A percentile compares a stretch with the other conserved stretches of the same genome.
These are phyloP conservation scores for Colletotrichum chlorophyti DNA, from an alignment of 2,329 filamentous ascomycete species.

Conservation along the genomic window DNA sequence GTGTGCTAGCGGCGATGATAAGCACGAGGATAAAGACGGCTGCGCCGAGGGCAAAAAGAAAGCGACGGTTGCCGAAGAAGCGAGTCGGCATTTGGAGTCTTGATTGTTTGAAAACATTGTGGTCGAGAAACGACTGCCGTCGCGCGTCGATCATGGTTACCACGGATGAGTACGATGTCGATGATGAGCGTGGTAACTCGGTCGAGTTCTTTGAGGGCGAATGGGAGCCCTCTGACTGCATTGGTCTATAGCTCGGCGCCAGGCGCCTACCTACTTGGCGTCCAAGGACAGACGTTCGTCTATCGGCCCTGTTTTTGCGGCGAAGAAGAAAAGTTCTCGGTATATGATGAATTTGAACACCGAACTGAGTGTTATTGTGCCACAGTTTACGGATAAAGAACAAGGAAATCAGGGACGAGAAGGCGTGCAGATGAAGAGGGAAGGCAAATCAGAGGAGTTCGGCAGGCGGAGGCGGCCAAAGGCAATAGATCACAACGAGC, in stretches of 20 bases:
- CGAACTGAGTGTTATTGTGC: too few species aligned
- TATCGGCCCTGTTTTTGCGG: too few species aligned
- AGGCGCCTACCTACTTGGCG: not conserved
- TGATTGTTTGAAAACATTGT: not conserved
- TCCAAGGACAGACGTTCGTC: too few species aligned
- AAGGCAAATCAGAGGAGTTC: too few species aligned
- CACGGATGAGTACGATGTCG: constrained; percentile 5
- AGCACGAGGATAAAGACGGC: not conserved
- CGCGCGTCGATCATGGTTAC: not conserved
- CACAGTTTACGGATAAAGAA: not conserved
- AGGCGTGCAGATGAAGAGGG: too few species aligned
- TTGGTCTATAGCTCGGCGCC: not conserved
- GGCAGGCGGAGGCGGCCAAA: too few species aligned
- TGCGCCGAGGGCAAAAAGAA: not conserved
- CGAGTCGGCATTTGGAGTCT: not conserved
- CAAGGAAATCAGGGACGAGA: too few species aligned
- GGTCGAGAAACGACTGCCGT: constrained; percentile 3
- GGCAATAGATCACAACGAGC: too few species aligned
- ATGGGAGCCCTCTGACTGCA: not conserved
- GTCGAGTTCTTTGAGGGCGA: not conserved
- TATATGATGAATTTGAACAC: too few species aligned
- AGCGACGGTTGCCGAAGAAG: constrained; percentile 6
- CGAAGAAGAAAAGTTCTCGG: too few species aligned
- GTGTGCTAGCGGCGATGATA: not conserved
- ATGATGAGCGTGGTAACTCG: constrained; percentile 5